Base-by-base conservation (phyloP, 805 yeast genomes). In the Metschnikowia bowlesiae region DNA sequence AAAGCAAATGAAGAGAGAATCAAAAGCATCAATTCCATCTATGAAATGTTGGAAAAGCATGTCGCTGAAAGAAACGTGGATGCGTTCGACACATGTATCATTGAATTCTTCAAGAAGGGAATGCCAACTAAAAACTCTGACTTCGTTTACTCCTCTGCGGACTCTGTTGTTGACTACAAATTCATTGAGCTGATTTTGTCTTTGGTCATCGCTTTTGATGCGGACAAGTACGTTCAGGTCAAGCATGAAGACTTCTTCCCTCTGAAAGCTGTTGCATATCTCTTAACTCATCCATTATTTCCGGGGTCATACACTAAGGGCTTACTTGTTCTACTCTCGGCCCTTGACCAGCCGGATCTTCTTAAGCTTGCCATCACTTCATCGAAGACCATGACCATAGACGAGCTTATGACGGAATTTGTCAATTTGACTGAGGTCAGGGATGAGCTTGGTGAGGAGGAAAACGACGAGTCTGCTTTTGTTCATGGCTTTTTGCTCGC, bases 281-380 rank as follows among this genome's bases (percentile, higher is more conserved):
- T 91, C 33, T 73, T 92, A 54, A 87, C 96, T 2, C 96, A 92
- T 69, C 97, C 97, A 14, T 69, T 89, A 16, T 90, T 85, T 67
- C 97, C 97, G 8, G 66, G 72, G 13, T 69, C 74, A 16, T 78
- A 75, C 52, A 73, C 88, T 8, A 66, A 69, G 4, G 83, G 82
- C 1, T 64, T 91, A 41, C 67, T 92, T 40, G 62, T 72, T 13
- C 70, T 89, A 29, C 74, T 76, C 42, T 54, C 62, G 22, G 53
- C 57, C 3, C 46, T 59, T 30, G 67, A 77, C 9, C 74, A 78
- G 52, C 84, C 89, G 35, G 79, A 86, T 53, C 74, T 90, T 50
- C 76, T 85, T 65, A 82, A 89, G 67, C 96, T 87, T 65, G 92
- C 95, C 1, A 79, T 89, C 45, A 87, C 84, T 11, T 84, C 94